phyloP scores from a whole-genome alignment of 257 asterid species.

The Paulownia fortunei region DNA sequence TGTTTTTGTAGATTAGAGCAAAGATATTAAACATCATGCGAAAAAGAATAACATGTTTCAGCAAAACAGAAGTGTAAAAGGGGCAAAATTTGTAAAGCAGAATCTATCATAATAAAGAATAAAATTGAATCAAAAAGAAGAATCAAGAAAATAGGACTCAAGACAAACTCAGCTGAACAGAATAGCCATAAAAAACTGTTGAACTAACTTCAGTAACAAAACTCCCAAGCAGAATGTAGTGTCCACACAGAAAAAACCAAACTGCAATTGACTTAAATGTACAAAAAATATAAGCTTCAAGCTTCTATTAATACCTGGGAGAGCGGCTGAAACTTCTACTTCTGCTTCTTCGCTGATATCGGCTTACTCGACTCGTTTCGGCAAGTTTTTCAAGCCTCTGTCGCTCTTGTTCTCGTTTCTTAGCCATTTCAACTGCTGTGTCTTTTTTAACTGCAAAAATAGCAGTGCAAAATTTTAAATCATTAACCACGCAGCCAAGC shows the following conservation, averaged over 20 bases:
- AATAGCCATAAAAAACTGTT: neutral
- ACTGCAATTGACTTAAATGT: neutral
- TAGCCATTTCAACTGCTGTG: constrained; percentile 88
- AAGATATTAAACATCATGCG: neutral
- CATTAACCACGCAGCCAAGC: constrained; percentile 28
- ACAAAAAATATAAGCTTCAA: neutral
- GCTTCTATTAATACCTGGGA: constrained; percentile 67
- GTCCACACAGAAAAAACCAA: neutral
- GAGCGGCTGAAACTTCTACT: constrained; percentile 92
- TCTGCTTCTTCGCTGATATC: constrained; percentile 69
- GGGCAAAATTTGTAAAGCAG: neutral
- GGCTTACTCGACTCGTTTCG: constrained; percentile 68
- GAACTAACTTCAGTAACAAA: neutral
- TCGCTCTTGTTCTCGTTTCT: constrained; percentile 91
- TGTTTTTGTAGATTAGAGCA: neutral
- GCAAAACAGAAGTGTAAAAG: neutral
- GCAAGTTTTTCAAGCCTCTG: constrained; percentile 94
- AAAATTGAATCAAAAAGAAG: neutral
- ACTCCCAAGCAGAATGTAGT: neutral
- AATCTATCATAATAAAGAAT: neutral
- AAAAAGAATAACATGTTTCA: neutral
- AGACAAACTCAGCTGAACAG: neutral
- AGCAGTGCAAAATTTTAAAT: constrained; percentile 29
- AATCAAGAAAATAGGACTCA: neutral
- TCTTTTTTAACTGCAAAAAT: constrained; percentile 83